Percentiles rank a stretch among this genome's conserved stretches.
These are phyloP conservation scores for Saccharum hybrid DNA, from an alignment of 202 grass and related monocot genomes.

Conservation along the genomic window DNA sequence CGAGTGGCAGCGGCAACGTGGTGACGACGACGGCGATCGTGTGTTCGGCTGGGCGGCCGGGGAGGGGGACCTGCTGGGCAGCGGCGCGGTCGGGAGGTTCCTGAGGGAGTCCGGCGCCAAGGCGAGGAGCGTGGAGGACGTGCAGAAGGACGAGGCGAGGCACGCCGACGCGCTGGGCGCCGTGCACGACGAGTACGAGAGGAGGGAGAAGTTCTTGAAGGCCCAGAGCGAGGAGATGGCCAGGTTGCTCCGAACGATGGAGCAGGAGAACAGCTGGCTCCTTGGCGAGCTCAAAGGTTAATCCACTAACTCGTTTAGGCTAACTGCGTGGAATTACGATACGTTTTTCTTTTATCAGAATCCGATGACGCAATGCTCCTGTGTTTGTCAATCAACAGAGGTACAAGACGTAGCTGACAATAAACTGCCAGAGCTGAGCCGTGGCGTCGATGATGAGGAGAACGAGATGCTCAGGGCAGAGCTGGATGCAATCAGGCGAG, in stretches of 20 bases:
- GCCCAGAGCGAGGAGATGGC: slow-evolving; percentile 25
- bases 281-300: slow-evolving; percentile 20
- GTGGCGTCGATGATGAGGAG: slow-evolving; percentile 53
- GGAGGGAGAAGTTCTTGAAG: slow-evolving; percentile 20
- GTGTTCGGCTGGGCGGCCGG: slow-evolving; percentile 55
- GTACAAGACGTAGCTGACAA: background rate
- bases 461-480: slow-evolving; percentile 51
- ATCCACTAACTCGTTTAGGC: background rate
- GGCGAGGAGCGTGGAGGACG: slow-evolving; percentile 42
- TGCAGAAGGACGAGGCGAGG: slow-evolving; percentile 3
- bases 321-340: background rate
- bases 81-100: slow-evolving; percentile 32
- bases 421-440: too few relatives aligned
- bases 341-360: background rate
- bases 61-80: slow-evolving; percentile 41
- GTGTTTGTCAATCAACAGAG: slow-evolving; percentile 23
- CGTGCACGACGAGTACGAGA: slow-evolving; percentile 6
- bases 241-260: background rate
- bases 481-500: slow-evolving; percentile 47
- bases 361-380: background rate
- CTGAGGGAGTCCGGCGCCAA: background rate
- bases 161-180: background rate
- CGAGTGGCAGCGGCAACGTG: slow-evolving; percentile 1
- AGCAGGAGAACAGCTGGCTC: slow-evolving; percentile 15
- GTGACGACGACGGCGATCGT: background rate